Percentiles rank a stretch among this genome's conserved stretches.
These are phyloP conservation scores for Yarrowia sp. DNA, from an alignment of 805 yeast genomes.

Conservation along the genomic window DNA sequence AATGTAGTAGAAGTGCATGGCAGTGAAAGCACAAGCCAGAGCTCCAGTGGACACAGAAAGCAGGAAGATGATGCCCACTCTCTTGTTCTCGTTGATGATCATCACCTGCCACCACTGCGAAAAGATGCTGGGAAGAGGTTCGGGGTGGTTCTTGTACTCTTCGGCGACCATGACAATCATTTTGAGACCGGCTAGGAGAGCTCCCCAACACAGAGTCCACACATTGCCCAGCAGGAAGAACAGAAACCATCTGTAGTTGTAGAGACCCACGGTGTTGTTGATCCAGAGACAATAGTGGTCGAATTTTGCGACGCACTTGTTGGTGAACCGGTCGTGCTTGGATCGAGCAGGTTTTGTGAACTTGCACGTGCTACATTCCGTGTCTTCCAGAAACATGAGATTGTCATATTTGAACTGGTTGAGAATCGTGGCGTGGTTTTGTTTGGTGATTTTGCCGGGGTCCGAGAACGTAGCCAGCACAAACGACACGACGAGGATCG, in stretches of 20 bases:
- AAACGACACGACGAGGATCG: conserved; percentile 45
- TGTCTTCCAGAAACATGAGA: conserved; percentile 59
- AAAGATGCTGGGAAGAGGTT: conserved; percentile 7
- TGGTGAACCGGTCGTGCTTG: conserved; percentile 64
- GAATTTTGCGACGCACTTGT: conserved; percentile 55
- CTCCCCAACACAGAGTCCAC: conserved; percentile 56
- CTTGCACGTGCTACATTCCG: conserved; percentile 58
- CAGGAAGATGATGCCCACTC: conserved; percentile 54
- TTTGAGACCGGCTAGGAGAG: conserved; percentile 46
- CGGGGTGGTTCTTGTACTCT: conserved; percentile 41
- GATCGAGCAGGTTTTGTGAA: conserved; percentile 63
- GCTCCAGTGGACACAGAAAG: conserved; percentile 56
- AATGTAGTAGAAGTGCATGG: conserved; percentile 58
- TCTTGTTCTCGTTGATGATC: conserved; percentile 42
- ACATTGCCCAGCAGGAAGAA: conserved; percentile 61
- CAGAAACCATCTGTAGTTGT: conserved; percentile 68
- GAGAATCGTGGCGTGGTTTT: conserved; percentile 45
- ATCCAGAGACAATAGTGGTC: conserved; percentile 73
- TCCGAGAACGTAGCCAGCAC: conserved; percentile 49
- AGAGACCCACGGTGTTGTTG: conserved; percentile 65
- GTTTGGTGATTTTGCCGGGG: conserved; percentile 51
- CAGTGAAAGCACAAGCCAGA: conserved; percentile 56
- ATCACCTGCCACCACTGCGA: conserved; percentile 30
- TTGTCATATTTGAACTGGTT: conserved; percentile 55
- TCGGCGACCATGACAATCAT: conserved; percentile 25